phyloP scores from a whole-genome alignment of 345 rosid species.

The Raphanus raphanistrum region DNA sequence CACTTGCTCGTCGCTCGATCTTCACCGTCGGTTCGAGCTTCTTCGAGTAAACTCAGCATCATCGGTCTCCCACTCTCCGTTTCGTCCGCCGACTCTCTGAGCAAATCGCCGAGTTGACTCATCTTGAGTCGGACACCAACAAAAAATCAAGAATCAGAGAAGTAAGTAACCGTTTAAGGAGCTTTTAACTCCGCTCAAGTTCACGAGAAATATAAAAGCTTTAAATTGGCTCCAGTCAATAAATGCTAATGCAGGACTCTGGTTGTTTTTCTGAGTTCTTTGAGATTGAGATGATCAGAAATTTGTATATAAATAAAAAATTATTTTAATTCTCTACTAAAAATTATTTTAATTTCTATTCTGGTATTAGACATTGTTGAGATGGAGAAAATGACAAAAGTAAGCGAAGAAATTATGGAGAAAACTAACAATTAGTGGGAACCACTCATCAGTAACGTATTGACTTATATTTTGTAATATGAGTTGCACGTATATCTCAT shows the following conservation, averaged over 20 bases:
- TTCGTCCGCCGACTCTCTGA: conserved; percentile 29
- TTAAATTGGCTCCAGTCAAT: conserved; percentile 34
- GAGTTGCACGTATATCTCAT: conserved; percentile 22
- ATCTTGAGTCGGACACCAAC: conserved; percentile 9
- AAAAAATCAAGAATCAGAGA: background rate
- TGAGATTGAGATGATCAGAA: conserved; percentile 9
- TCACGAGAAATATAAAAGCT: conserved; percentile 31
- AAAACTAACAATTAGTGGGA: conserved; percentile 22
- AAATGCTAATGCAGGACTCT: conserved; percentile 28
- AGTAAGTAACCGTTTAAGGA: background rate
- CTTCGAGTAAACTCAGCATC: conserved; percentile 35
- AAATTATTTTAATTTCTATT: background rate
- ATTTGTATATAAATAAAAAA: conserved; percentile 14
- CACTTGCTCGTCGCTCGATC: conserved; percentile 45
- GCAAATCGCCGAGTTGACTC: conserved; percentile 42
- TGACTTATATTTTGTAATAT: conserved; percentile 28
- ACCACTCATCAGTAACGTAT: conserved; percentile 31
- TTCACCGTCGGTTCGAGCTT: conserved; percentile 44
- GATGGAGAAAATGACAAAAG: conserved; percentile 29
- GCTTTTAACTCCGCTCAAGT: background rate
- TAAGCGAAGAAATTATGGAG: background rate
- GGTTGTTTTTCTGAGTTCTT: background rate
- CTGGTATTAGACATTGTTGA: background rate
- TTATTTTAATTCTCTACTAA: background rate
- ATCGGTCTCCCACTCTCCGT: conserved; percentile 28